Conservation (phyloP, 108 stramenopile genomes). For the Nannochloropsis salina region DNA sequence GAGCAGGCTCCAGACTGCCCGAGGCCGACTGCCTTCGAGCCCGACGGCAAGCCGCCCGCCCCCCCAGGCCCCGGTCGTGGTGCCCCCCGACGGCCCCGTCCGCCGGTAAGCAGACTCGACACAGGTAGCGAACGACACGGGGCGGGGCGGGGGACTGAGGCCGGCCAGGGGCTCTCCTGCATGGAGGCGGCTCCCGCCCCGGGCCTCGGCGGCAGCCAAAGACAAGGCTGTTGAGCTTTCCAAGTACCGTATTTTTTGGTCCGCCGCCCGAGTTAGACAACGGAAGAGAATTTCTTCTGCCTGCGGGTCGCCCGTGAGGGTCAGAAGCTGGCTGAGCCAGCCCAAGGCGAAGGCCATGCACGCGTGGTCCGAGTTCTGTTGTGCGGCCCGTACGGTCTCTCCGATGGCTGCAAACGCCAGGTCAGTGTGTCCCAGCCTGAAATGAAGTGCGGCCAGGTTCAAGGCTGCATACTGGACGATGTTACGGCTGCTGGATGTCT, state of each 20-base stretch:
- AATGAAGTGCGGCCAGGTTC: constrained; percentile 64
- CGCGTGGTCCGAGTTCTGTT: constrained; percentile 67
- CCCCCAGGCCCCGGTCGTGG: neutral
- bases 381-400: constrained; percentile 80
- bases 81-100: neutral
- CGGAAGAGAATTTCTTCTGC: constrained; percentile 27
- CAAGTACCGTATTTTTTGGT: constrained; percentile 25
- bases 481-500: constrained; percentile 11
- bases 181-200: constrained; percentile 9
- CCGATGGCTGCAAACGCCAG: constrained; percentile 69
- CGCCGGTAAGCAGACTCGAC: too few species aligned
- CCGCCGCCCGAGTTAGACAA: constrained; percentile 24
- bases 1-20: neutral
- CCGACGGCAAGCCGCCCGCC: neutral
- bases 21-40: neutral
- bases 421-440: constrained; percentile 61
- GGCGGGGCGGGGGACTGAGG: neutral
- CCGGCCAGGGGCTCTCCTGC: neutral
- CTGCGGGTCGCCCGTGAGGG: constrained; percentile 21
- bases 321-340: constrained; percentile 24
- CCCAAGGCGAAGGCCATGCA: constrained; percentile 33
- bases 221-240: constrained; percentile 14
- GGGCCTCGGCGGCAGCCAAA: neutral
- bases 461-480: constrained; percentile 74
- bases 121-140: neutral